Base-by-base conservation (phyloP, 176 grass and related monocot species). In the Sorghum bicolor region DNA sequence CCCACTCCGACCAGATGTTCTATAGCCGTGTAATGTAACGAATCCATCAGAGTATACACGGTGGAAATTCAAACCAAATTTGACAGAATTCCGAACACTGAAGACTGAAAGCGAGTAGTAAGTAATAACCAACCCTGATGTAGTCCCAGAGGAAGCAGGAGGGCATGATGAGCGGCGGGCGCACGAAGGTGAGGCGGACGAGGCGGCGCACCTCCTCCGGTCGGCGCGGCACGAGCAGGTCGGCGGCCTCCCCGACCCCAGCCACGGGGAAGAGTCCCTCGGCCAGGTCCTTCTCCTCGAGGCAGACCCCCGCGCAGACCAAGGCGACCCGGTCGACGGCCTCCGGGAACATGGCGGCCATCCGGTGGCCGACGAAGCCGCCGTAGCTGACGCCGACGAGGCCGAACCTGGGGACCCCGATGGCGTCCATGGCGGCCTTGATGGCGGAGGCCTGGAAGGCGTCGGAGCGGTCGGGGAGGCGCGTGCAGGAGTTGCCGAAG, bases 71-170 rank as follows among this genome's bases (percentile, higher is more conserved):
- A 68, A 68, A 37, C 68, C 6, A 52, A 82, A 82, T 79, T 74
- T 29, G 34, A 81, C 20, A 40, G 76, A 55, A 62, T 79, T 79
- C 53, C 55, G 20, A 30, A 61, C 37, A 14, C 2, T n/a, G 47
- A 70, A 64, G 72, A 85, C 9, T 47, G 31, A 78, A 64, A 70
- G 1, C 40, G 63, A 50, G 28, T 9, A 1, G 57, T 17, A 39
- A 57, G 20, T 10, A 24, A 19, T 1, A 32, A 37, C 38, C 9
- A 64, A 98, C 95, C 90, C 91, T 80, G 55, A 98, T 98, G 67
- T 98, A 98, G 75, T 98, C 95, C 64, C 86, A 86, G n/a, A 98
- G 87, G 85, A 92, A 96, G 83, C 93, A 96, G 1, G 96, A 86
- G 8, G 96, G 96, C 93, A 98, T 92, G 80, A 98, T 70, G 80